These are phyloP conservation scores for Neocucurbitaria cava DNA, from an alignment of 2,329 filamentous ascomycete species.

Conservation along the genomic window DNA sequence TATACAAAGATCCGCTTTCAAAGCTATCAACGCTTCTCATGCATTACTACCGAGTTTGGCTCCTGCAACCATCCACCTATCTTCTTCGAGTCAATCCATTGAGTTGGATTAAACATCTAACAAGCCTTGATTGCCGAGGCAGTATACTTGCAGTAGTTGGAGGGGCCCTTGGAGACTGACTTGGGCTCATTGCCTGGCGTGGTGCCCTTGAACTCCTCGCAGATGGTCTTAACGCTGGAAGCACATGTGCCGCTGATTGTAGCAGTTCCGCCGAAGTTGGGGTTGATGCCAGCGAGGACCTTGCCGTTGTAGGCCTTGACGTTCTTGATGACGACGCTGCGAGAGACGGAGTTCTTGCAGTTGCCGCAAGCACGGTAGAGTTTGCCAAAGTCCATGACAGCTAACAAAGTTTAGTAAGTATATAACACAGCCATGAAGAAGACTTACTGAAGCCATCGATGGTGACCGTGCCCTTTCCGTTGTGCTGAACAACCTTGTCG, in stretches of 20 bases:
- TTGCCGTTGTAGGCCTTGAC: slow-evolving; percentile 54
- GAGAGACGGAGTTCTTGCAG: slow-evolving; percentile 56
- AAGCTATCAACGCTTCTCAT: slow-evolving; percentile 16
- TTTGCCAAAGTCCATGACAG: slow-evolving; percentile 48
- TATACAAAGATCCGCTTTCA: slow-evolving; percentile 29
- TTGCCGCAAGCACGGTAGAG: slow-evolving; percentile 58
- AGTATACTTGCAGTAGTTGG: slow-evolving; percentile 40
- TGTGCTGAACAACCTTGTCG: slow-evolving; percentile 55
- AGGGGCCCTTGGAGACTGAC: slow-evolving; percentile 38
- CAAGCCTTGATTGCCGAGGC: slow-evolving; percentile 40
- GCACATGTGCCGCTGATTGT: slow-evolving; percentile 49
- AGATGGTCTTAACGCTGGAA: slow-evolving; percentile 40
- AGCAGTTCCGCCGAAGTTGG: slow-evolving; percentile 60
- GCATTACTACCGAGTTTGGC: slow-evolving; percentile 19
- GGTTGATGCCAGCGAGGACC: slow-evolving; percentile 58
- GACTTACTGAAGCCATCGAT: slow-evolving; percentile 43
- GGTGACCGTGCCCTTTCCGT: slow-evolving; percentile 50
- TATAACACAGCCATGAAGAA: slow-evolving; percentile 49
- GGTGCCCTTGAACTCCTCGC: slow-evolving; percentile 45
- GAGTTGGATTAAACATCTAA: slow-evolving; percentile 20
- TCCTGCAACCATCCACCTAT: not conserved
- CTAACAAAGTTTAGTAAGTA: slow-evolving; percentile 32
- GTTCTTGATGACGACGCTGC: slow-evolving; percentile 55
- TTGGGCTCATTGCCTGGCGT: slow-evolving; percentile 38
- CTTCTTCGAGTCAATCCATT: not conserved